phyloP scores from a whole-genome alignment of 495 filamentous ascomycete genomes.

The Hyaloscypha hepaticicola region DNA sequence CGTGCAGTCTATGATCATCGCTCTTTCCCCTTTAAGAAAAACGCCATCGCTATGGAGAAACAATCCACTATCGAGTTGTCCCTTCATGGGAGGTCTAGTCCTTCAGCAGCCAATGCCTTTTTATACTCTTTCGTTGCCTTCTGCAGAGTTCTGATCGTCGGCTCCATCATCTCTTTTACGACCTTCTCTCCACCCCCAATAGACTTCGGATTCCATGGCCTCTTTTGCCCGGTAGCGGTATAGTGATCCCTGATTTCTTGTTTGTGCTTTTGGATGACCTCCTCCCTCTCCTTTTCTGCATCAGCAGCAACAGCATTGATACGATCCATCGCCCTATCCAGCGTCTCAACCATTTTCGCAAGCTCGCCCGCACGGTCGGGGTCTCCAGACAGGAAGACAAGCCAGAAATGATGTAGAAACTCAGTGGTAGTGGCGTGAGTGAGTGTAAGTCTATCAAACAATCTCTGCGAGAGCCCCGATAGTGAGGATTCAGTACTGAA shows the following conservation, averaged over 20 bases:
- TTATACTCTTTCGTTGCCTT: constrained; percentile 64
- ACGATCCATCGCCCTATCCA: constrained; percentile 71
- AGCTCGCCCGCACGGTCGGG: constrained; percentile 73
- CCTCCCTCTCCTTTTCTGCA: constrained; percentile 70
- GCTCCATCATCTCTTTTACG: constrained; percentile 71
- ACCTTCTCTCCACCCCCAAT: constrained; percentile 72
- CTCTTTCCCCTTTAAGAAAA: constrained; percentile 16
- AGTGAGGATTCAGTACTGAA: constrained; percentile 44
- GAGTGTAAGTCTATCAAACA: constrained; percentile 73
- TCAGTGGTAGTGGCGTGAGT: constrained; percentile 92
- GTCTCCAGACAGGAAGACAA: constrained; percentile 81
- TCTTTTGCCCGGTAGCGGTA: constrained; percentile 66
- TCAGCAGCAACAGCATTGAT: constrained; percentile 77
- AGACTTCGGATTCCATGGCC: constrained; percentile 60
- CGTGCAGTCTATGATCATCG: constrained; percentile 15
- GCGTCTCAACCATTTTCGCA: constrained; percentile 70
- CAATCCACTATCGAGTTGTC: not conserved
- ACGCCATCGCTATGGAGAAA: constrained; percentile 31
- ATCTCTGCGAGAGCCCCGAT: constrained; percentile 59
- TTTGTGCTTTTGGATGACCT: constrained; percentile 57
- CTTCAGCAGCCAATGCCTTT: constrained; percentile 53
- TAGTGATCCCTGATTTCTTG: constrained; percentile 65
- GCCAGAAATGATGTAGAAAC: constrained; percentile 96
- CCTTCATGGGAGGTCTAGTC: constrained; percentile 21
- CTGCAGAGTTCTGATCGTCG: constrained; percentile 65